These are phyloP conservation scores for Coemansia erecta DNA, from an alignment of 192 early-diverging fungal genomes.

Conservation along the genomic window DNA sequence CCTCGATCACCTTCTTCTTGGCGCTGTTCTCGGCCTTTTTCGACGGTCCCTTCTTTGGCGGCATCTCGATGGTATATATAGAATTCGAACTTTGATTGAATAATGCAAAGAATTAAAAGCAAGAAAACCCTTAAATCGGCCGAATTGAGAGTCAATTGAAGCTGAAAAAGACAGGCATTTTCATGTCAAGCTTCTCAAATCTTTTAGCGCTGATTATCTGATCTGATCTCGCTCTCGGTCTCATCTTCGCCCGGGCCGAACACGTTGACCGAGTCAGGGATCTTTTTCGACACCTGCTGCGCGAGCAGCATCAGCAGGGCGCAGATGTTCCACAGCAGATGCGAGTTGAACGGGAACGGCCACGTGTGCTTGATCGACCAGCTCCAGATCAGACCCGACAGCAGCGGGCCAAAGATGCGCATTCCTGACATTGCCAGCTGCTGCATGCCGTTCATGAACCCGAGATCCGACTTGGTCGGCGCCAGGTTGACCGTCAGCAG, in stretches of 20 bases:
- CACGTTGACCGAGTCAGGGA: slow-evolving; percentile 35
- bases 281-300: slow-evolving; percentile 5
- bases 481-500: slow-evolving; percentile 39
- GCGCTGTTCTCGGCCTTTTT: slow-evolving; percentile 62
- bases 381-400: slow-evolving; percentile 33
- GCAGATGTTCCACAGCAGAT: slow-evolving; percentile 33
- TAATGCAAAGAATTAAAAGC: slow-evolving; percentile 1
- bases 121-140: slow-evolving; percentile 6
- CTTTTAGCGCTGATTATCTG: not conserved
- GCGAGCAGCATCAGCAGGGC: slow-evolving; percentile 5
- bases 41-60: slow-evolving; percentile 66
- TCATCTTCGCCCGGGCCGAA: slow-evolving; percentile 21
- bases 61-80: slow-evolving; percentile 55
- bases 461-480: slow-evolving; percentile 25
- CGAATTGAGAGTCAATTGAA: not conserved
- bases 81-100: too few species aligned
- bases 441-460: slow-evolving; percentile 40
- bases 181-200: too few species aligned
- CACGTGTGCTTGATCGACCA: slow-evolving; percentile 37
- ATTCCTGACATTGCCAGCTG: slow-evolving; percentile 22
- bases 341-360: slow-evolving; percentile 41
- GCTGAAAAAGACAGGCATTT: too few species aligned
- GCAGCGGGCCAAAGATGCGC: slow-evolving; percentile 25
- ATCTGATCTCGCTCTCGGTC: too few species aligned
- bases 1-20: slow-evolving; percentile 84